Evolutionary conservation across 2,329 filamentous ascomycete species (phyloP).

Genomic region (Chaetomium sp.): DNA sequence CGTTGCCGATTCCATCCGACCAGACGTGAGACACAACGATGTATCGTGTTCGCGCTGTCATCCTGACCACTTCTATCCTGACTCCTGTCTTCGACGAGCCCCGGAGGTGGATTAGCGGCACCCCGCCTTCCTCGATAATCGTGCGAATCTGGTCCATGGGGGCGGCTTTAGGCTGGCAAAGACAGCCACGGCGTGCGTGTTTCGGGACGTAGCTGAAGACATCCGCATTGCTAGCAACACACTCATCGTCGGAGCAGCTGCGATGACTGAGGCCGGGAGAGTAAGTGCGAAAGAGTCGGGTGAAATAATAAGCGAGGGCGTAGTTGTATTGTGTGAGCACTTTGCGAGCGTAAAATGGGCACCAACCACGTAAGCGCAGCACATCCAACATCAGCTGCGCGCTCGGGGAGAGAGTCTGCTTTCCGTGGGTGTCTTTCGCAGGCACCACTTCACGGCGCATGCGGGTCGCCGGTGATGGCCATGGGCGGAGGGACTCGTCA

Average conservation of each 20-base stretch:
- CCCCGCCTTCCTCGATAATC: constrained; percentile 17
- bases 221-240: constrained; percentile 19
- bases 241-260: constrained; percentile 17
- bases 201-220: constrained; percentile 17
- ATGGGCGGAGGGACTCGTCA: constrained; percentile 9
- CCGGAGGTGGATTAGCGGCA: constrained; percentile 17
- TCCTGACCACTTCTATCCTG: constrained; percentile 11
- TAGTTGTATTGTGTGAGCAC: constrained; percentile 18
- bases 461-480: constrained; percentile 12
- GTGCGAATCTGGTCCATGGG: constrained; percentile 18
- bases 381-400: constrained; percentile 20
- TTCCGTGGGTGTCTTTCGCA: constrained; percentile 6
- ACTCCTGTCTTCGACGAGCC: constrained; percentile 9
- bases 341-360: constrained; percentile 19
- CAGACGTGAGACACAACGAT: constrained; percentile 20
- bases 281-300: constrained; percentile 17
- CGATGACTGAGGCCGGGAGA: constrained; percentile 13
- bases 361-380: constrained; percentile 19
- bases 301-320: constrained; percentile 20
- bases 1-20: constrained; percentile 18
- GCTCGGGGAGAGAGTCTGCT: constrained; percentile 13
- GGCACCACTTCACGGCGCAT: constrained; percentile 14
- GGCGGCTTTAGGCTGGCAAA: constrained; percentile 17
- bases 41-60: constrained; percentile 17
- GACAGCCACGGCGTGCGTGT: constrained; percentile 17